Percentiles rank a stretch among this genome's conserved stretches.
Evolutionary conservation across 495 filamentous ascomycete genomes (phyloP).

Genomic region (Penicillium argentinense): DNA sequence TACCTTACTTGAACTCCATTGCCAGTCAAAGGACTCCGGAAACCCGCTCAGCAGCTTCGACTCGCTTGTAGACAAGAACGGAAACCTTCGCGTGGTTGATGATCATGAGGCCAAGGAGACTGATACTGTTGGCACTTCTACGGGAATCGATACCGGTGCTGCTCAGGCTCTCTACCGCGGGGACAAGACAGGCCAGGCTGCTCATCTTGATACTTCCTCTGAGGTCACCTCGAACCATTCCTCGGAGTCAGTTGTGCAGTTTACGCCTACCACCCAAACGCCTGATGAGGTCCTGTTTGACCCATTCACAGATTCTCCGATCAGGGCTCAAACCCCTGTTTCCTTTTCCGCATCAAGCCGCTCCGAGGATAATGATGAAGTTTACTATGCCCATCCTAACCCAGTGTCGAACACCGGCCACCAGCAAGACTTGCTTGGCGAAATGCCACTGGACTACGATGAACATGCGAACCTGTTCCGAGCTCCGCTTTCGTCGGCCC

Average conservation of each 20-base stretch:
- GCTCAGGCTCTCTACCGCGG: constrained; percentile 60
- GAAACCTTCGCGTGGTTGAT: constrained; percentile 35
- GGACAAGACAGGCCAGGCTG: constrained; percentile 46
- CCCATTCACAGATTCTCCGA: constrained; percentile 20
- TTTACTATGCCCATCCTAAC: constrained; percentile 38
- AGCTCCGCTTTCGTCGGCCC: constrained; percentile 32
- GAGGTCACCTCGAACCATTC: constrained; percentile 35
- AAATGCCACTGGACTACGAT: constrained; percentile 13
- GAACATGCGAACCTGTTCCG: constrained; percentile 15
- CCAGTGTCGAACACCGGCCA: constrained; percentile 31
- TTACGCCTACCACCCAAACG: constrained; percentile 50
- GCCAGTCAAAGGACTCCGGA: constrained; percentile 20
- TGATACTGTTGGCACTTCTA: constrained; percentile 36
- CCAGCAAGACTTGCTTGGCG: constrained; percentile 13
- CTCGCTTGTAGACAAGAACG: constrained; percentile 54
- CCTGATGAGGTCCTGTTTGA: constrained; percentile 23
- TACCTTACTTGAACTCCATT: constrained; percentile 39
- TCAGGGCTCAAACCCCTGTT: constrained; percentile 13
- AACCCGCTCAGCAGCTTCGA: constrained; percentile 48
- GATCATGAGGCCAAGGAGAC: constrained; percentile 6
- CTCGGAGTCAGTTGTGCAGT: constrained; percentile 42
- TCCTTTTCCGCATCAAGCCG: constrained; percentile 29
- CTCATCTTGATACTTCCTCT: constrained; percentile 36
- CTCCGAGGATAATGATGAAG: constrained; percentile 28
- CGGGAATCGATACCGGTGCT: constrained; percentile 44